phyloP scores from a whole-genome alignment of 768 basidiomycete species.

The Rubroboletus satanas region DNA sequence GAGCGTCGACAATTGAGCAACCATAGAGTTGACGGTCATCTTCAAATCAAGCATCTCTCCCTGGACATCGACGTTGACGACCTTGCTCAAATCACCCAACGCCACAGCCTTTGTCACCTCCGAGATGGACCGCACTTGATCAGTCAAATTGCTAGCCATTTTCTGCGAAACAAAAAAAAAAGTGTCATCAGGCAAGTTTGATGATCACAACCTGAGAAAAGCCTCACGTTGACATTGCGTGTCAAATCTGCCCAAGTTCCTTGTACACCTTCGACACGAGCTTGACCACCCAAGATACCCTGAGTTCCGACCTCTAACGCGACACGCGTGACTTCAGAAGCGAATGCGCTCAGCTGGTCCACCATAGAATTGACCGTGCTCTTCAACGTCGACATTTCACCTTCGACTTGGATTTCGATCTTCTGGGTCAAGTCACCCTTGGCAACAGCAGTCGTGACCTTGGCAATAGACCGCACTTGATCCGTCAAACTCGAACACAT shows the following conservation, averaged over 20 bases:
- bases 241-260: constrained; percentile 93
- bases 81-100: constrained; percentile 75
- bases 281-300: constrained; percentile 88
- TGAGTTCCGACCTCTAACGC: constrained; percentile 89
- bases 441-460: constrained; percentile 86
- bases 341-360: constrained; percentile 82
- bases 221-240: constrained; percentile 74
- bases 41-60: constrained; percentile 91
- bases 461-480: constrained; percentile 78
- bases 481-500: constrained; percentile 81
- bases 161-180: constrained; percentile 42
- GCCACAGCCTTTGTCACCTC: constrained; percentile 80
- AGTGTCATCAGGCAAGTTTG: background rate
- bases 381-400: constrained; percentile 83
- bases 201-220: background rate
- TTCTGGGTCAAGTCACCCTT: constrained; percentile 89
- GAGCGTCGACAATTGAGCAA: constrained; percentile 64
- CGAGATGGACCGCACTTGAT: constrained; percentile 89
- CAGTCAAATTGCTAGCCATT: constrained; percentile 83
- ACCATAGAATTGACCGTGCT: constrained; percentile 93
- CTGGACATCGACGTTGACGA: constrained; percentile 88
- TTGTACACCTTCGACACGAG: constrained; percentile 84
- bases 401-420: constrained; percentile 86
- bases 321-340: constrained; percentile 77
- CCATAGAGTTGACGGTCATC: constrained; percentile 78